Percentiles rank a stretch among this genome's conserved stretches.
Evolutionary conservation across 2,329 filamentous ascomycete genomes (phyloP).

Genomic region (Stemphylium vesicarium): DNA sequence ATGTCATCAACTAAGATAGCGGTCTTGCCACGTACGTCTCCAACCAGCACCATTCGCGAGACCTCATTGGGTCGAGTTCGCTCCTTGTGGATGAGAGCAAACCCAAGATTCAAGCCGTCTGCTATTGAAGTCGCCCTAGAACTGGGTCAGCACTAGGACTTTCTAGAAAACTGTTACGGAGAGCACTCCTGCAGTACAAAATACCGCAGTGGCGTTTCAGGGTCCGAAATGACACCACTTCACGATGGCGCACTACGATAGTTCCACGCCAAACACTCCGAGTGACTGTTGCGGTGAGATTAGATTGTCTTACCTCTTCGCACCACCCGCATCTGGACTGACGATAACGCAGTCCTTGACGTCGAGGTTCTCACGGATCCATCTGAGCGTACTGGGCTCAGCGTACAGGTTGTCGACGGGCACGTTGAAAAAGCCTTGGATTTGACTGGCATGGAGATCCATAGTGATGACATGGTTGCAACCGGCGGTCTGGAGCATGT

Average conservation of each 20-base stretch:
- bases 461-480: constrained; percentile 95
- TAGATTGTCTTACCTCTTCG: constrained; percentile 69
- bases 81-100: constrained; percentile 97
- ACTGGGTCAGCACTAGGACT: constrained; percentile 19
- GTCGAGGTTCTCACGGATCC: constrained; percentile 86
- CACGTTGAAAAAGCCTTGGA: constrained; percentile 94
- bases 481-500: constrained; percentile 95
- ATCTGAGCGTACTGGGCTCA: constrained; percentile 87
- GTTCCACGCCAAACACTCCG: background rate
- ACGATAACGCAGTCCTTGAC: constrained; percentile 90
- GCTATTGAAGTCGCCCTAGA: constrained; percentile 84
- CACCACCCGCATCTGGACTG: constrained; percentile 91
- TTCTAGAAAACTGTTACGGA: constrained; percentile 2
- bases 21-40: constrained; percentile 87
- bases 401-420: constrained; percentile 86
- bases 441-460: constrained; percentile 93
- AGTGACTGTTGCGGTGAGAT: background rate
- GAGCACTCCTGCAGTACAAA: background rate
- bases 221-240: background rate
- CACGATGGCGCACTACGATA: background rate
- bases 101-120: constrained; percentile 85
- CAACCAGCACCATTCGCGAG: constrained; percentile 93
- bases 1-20: constrained; percentile 98
- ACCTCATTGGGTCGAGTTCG: constrained; percentile 90
- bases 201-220: background rate